Evolutionary conservation across 169 alveolate genomes (phyloP), one percentile per base, ranked within the genome.

Genomic region (Miamiensis avidus): DNA sequence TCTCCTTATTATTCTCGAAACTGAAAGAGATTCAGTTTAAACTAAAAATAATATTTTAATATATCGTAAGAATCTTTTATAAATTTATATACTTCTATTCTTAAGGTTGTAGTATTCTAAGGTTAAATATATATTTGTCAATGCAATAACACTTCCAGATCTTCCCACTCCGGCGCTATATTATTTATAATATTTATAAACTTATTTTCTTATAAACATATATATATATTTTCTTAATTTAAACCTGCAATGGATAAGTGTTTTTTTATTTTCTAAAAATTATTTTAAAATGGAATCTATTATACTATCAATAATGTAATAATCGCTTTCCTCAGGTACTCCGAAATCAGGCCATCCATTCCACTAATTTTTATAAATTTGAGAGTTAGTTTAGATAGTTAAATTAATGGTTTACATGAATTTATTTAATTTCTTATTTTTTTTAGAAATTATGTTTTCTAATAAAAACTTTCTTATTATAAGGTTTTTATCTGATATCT

Each of bases 291-390:
- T 30, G 27, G 16, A 33, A 25, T 33, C 20, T 25, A 34, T 74
- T 78, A 78, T 33, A 33, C 0, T 0, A 4, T 78, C 69, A 25
- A 78, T 11, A 78, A 34, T 34, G 25, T 16, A 29, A 30, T 75
- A 75, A 75, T 78, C 69, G 25, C 4, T 31, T 25, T 28, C 29
- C 34, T 78, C 83, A 78, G 83, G 83, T 33, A 78, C 83, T 25
- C 83, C 83, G 34, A 33, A 74, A 78, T 78, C 83, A 27, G 83
- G 83, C 83, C 83, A 78, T 78, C 83, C 83, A 33, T 78, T 74
- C 83, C 83, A 78, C 83, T 78, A 25, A 74, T 74, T 74, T 25
- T 74, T 33, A n/a, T 78, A 31, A 33, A 78, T 31, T 32, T 0
- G 20, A 1, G 0, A 78, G 28, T 4, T 33, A 25, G 0, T 33